Percentiles rank a stretch among this genome's conserved stretches.
phyloP scores from a whole-genome alignment of 1,139 yeast species.

The Geotrichum restrictum region DNA sequence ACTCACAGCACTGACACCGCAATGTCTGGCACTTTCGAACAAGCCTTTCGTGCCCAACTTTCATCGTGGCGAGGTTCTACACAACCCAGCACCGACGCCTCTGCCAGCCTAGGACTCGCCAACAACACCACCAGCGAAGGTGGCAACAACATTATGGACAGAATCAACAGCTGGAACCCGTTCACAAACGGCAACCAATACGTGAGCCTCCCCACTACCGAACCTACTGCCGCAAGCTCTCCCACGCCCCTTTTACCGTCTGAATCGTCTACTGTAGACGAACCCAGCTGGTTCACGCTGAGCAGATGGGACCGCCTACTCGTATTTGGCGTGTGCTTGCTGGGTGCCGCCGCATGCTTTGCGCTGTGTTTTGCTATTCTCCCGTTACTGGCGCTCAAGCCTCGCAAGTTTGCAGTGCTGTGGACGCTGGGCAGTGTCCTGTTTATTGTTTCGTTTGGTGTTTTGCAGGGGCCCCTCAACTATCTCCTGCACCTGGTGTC shows the following conservation, averaged over 20 bases:
- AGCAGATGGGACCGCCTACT: slow-evolving; percentile 76
- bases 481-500: slow-evolving; percentile 73
- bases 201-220: slow-evolving; percentile 51
- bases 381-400: slow-evolving; percentile 85
- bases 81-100: slow-evolving; percentile 25
- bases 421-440: slow-evolving; percentile 92
- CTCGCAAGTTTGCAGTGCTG: slow-evolving; percentile 74
- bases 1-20: too few species aligned
- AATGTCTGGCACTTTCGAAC: slow-evolving; percentile 29
- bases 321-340: slow-evolving; percentile 71
- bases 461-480: slow-evolving; percentile 84
- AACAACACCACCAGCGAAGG: slow-evolving; percentile 17
- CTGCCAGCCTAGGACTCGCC: slow-evolving; percentile 33
- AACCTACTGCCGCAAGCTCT: slow-evolving; percentile 45
- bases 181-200: slow-evolving; percentile 46
- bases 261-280: slow-evolving; percentile 37
- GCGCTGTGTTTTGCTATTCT: slow-evolving; percentile 74
- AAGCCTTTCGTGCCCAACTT: slow-evolving; percentile 40
- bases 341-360: slow-evolving; percentile 76
- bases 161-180: slow-evolving; percentile 42
- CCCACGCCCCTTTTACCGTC: slow-evolving; percentile 19
- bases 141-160: slow-evolving; percentile 39
- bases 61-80: slow-evolving; percentile 37
- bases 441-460: slow-evolving; percentile 85
- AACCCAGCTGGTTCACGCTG: slow-evolving; percentile 58